phyloP scores from a whole-genome alignment of 1,284 basidiomycete genomes.

The Microbotryum silenes-acaulis region DNA sequence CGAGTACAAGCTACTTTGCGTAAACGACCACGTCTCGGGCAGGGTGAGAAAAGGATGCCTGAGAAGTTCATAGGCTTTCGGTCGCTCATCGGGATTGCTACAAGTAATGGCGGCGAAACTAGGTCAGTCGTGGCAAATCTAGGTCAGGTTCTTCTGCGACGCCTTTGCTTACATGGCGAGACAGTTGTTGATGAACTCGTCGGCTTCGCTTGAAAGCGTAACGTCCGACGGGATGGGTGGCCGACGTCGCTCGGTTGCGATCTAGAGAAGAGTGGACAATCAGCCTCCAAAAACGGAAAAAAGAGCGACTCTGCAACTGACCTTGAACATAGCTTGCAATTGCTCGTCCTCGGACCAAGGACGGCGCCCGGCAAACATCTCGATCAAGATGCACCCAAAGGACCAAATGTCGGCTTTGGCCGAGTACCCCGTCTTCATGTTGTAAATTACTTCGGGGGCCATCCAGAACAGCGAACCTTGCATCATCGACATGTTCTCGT shows the following conservation, averaged over 20 bases:
- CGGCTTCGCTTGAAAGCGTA: slow-evolving; percentile 61
- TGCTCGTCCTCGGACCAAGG: slow-evolving; percentile 89
- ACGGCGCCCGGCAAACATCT: slow-evolving; percentile 93
- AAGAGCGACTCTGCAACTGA: slow-evolving; percentile 40
- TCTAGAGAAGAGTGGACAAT: slow-evolving; percentile 44
- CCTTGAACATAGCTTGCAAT: slow-evolving; percentile 89
- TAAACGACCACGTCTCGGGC: slow-evolving; percentile 63
- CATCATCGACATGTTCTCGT: slow-evolving; percentile 61
- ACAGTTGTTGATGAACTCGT: slow-evolving; percentile 81
- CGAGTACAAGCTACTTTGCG: slow-evolving; percentile 32
- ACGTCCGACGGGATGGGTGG: slow-evolving; percentile 86
- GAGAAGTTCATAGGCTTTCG: slow-evolving; percentile 71
- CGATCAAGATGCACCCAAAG: slow-evolving; percentile 90
- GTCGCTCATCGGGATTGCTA: slow-evolving; percentile 78
- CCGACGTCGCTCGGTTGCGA: slow-evolving; percentile 70
- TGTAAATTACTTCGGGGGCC: slow-evolving; percentile 91
- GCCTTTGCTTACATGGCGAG: slow-evolving; percentile 66
- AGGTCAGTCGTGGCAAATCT: not conserved
- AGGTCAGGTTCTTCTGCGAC: not conserved
- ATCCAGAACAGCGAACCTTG: slow-evolving; percentile 98
- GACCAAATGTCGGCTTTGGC: slow-evolving; percentile 99
- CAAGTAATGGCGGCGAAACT: not conserved
- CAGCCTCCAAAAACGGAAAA: slow-evolving; percentile 6
- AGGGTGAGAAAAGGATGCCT: slow-evolving; percentile 74
- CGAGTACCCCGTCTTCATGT: slow-evolving; percentile 71